phyloP scores from a whole-genome alignment of 371 early-diverging fungal genomes.

The Saksenaea vasiformis region DNA sequence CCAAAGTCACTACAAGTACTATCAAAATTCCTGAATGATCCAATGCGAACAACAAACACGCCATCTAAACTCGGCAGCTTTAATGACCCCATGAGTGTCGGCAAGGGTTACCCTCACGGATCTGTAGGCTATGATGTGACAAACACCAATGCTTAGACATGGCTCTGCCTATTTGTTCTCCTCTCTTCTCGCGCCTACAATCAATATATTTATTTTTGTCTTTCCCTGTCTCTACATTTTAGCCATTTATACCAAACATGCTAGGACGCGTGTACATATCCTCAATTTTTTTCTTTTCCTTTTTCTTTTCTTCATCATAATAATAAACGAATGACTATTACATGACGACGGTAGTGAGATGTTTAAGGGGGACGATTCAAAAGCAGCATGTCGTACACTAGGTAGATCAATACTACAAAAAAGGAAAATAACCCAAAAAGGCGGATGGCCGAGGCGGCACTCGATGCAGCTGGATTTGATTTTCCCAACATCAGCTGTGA shows the following conservation, averaged over 20 bases:
- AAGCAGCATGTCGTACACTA: no score
- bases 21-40: constrained; percentile 36
- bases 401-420: no score
- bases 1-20: not conserved
- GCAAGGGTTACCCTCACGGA: constrained; percentile 9
- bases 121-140: constrained; percentile 29
- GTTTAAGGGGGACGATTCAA: not conserved
- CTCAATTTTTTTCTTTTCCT: no score
- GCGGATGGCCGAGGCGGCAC: not conserved
- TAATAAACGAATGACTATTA: not conserved
- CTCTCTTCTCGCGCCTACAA: not conserved
- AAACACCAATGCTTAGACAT: constrained; percentile 38
- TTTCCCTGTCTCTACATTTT: not conserved
- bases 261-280: no score
- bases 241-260: no score
- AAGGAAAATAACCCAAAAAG: not conserved
- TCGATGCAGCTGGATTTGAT: no score
- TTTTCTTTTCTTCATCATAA: no score
- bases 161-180: not conserved
- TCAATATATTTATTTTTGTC: not conserved
- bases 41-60: constrained; percentile 37
- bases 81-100: constrained; percentile 42
- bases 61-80: constrained; percentile 40
- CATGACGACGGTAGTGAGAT: not conserved
- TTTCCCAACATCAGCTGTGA: no score